Percentiles rank a stretch among this genome's conserved stretches.
Evolutionary conservation across 768 basidiomycete species (phyloP).

Genomic region (Trametes maxima): DNA sequence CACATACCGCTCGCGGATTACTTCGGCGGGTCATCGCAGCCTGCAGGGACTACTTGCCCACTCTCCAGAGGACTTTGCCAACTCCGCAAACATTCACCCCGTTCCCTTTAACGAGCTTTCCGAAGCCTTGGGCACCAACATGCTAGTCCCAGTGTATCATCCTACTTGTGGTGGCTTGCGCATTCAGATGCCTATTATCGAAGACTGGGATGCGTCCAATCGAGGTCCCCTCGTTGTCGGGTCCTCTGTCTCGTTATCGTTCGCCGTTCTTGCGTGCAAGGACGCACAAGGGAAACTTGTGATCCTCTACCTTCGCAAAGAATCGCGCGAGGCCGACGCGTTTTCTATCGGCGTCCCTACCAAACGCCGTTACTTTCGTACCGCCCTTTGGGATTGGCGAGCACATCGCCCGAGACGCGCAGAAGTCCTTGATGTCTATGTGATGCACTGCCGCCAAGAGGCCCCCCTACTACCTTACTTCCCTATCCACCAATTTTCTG

Average conservation of each 20-base stretch:
- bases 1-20: background rate
- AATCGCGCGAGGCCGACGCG: background rate
- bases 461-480: background rate
- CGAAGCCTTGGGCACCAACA: background rate
- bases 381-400: background rate
- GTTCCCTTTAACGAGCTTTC: background rate
- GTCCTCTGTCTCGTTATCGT: background rate
- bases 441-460: background rate
- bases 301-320: constrained; percentile 1
- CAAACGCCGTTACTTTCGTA: background rate
- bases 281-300: background rate
- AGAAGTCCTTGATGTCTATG: constrained; percentile 1
- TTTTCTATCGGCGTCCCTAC: constrained; percentile 1
- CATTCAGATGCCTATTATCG: background rate
- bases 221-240: background rate
- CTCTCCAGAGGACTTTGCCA: background rate
- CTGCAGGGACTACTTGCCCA: constrained; percentile 2
- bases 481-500: background rate
- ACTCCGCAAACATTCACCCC: background rate
- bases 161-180: background rate
- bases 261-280: constrained; percentile 2
- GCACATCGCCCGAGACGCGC: background rate
- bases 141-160: constrained; percentile 7
- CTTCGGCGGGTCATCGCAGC: background rate
- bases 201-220: background rate